These are phyloP conservation scores for Ceratopteris richardii DNA, from an alignment of 75 land plant genomes.

Conservation along the genomic window DNA sequence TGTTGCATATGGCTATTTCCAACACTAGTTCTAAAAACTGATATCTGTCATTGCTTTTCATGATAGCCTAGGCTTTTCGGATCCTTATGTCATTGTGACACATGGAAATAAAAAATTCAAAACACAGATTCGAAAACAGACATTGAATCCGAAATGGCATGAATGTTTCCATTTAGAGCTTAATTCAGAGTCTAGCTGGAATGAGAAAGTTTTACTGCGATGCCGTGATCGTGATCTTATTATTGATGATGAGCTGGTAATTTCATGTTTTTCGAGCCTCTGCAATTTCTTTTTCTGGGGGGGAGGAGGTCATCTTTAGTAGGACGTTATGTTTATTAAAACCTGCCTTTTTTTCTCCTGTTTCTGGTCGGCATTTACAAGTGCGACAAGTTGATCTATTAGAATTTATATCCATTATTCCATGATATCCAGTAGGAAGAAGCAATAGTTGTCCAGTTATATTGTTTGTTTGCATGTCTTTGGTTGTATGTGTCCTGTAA, in stretches of 20 bases:
- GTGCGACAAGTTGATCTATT: too few species aligned
- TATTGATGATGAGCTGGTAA: constrained; percentile 27
- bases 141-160: constrained; percentile 27
- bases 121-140: constrained; percentile 20
- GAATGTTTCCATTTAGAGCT: constrained; percentile 16
- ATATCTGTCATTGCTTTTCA: background rate
- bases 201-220: constrained; percentile 6
- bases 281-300: too few species aligned
- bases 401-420: too few species aligned
- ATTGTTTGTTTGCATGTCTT: too few species aligned
- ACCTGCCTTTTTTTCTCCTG: background rate
- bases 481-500: too few species aligned
- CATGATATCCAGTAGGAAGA: too few species aligned
- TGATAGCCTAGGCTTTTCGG: constrained; percentile 17
- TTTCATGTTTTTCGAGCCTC: background rate
- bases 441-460: too few species aligned
- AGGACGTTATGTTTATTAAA: too few species aligned
- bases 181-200: constrained; percentile 6
- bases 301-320: too few species aligned
- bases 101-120: constrained; percentile 13
- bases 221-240: constrained; percentile 25
- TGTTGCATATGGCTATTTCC: too few species aligned
- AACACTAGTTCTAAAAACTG: background rate
- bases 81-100: constrained; percentile 25
- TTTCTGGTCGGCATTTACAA: constrained; percentile 1